Conservation (phyloP, 1,284 basidiomycete species). For the Thecaphora thlaspeos region DNA sequence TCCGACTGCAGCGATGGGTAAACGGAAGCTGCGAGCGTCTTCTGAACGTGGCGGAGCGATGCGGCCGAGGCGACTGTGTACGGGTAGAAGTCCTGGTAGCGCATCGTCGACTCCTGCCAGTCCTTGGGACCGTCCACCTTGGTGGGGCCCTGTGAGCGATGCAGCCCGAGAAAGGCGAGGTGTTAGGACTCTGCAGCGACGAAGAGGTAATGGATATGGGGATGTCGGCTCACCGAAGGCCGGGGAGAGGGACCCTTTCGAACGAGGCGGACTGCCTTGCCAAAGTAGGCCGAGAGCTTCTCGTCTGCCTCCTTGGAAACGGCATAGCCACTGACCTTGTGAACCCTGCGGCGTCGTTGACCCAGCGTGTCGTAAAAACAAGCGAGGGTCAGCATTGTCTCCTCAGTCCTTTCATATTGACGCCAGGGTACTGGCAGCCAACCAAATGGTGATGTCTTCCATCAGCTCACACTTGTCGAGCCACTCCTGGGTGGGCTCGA, state of each 20-base stretch:
- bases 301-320: slow-evolving; percentile 43
- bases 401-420: no score
- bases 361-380: no score
- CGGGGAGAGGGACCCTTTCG: slow-evolving; percentile 40
- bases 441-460: slow-evolving; percentile 44
- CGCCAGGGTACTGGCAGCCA: no score
- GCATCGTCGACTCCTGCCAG: slow-evolving; percentile 20
- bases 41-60: slow-evolving; percentile 39
- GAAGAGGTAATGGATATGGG: no score
- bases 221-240: slow-evolving; percentile 1
- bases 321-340: slow-evolving; percentile 43
- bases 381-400: no score
- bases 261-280: slow-evolving; percentile 39
- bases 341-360: not conserved
- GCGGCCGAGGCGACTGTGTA: slow-evolving; percentile 37
- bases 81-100: slow-evolving; percentile 47
- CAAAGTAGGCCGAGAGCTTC: slow-evolving; percentile 43
- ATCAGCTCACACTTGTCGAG: slow-evolving; percentile 34
- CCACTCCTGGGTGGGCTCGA: slow-evolving; percentile 29
- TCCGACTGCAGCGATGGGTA: slow-evolving; percentile 15
- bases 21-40: slow-evolving; percentile 39
- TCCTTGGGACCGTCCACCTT: slow-evolving; percentile 26
- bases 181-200: no score
- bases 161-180: not conserved
- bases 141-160: slow-evolving; percentile 21